Percentiles rank a stretch among this genome's conserved stretches.
Conservation (phyloP, 2,329 filamentous ascomycete species). For the Mycosphaerella arachidis region DNA sequence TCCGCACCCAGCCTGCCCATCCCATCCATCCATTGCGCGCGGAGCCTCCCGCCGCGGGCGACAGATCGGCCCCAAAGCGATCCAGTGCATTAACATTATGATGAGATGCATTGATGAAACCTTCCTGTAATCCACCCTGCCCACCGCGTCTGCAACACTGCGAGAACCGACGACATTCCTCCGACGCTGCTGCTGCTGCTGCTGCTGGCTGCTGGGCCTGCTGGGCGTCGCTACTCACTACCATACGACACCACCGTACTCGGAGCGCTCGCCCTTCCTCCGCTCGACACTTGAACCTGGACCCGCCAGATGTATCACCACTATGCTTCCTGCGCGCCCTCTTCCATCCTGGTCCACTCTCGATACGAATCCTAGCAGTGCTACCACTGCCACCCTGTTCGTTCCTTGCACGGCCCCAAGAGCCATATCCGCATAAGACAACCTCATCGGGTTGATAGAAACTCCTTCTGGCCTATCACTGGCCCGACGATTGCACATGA, state of each 20-base stretch:
- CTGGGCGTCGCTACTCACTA: background rate
- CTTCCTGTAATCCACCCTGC: slow-evolving; percentile 7
- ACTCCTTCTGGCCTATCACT: background rate
- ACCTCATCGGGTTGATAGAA: background rate
- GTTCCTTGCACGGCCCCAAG: background rate
- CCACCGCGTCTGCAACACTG: background rate
- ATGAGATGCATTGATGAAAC: slow-evolving; percentile 17
- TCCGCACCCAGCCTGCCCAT: background rate
- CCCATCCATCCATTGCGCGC: background rate
- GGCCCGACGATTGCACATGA: slow-evolving; percentile 1
- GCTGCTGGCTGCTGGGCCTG: background rate
- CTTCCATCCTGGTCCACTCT: slow-evolving; percentile 9
- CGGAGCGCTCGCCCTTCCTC: background rate
- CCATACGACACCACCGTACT: background rate
- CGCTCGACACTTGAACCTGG: background rate
- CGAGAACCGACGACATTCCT: slow-evolving; percentile 1
- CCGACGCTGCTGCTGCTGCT: slow-evolving; percentile 5
- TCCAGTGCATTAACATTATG: background rate
- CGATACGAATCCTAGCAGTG: slow-evolving; percentile 13
- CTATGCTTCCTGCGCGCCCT: slow-evolving; percentile 12
- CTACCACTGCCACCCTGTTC: background rate
- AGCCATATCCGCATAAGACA: background rate
- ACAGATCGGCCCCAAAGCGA: slow-evolving; percentile 10
- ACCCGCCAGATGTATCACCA: slow-evolving; percentile 13
- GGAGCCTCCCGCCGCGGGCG: slow-evolving; percentile 4